Percentiles rank a stretch among this genome's conserved stretches.
These are phyloP conservation scores for Alternaria consortialis DNA, from an alignment of 2,329 filamentous ascomycete species.

Conservation along the genomic window DNA sequence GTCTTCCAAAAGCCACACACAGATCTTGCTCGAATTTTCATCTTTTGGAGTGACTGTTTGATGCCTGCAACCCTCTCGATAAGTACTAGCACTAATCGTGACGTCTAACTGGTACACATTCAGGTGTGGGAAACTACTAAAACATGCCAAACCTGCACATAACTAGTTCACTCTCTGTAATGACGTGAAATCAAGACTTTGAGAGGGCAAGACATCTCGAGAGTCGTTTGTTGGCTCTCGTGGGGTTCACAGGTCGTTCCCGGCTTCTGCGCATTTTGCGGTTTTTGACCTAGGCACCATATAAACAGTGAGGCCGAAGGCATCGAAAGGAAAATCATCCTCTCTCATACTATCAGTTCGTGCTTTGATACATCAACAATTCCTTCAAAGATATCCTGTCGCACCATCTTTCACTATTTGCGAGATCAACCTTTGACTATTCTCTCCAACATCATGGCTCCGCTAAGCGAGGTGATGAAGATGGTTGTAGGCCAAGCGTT, in stretches of 20 bases:
- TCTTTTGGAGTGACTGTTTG: fast-evolving
- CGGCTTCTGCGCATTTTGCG: background rate
- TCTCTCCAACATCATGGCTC: conserved; percentile 18
- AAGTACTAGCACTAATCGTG: background rate
- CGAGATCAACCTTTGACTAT: no score
- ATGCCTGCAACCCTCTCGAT: fast-evolving
- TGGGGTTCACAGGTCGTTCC: background rate
- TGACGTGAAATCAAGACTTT: background rate
- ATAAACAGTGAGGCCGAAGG: background rate
- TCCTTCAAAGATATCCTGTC: background rate
- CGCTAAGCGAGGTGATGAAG: conserved; percentile 11
- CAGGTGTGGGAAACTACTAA: background rate
- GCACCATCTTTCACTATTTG: background rate
- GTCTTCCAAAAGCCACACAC: background rate
- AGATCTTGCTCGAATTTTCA: background rate
- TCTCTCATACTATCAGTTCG: no score
- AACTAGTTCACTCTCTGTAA: background rate
- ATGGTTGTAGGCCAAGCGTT: conserved; percentile 22
- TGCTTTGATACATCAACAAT: no score
- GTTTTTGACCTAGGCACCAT: background rate
- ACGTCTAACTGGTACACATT: background rate
- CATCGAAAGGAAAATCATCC: fast-evolving
- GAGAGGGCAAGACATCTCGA: no score
- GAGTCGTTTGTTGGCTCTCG: background rate
- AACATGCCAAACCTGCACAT: background rate